Percentiles rank a stretch among this genome's conserved stretches.
These are phyloP conservation scores for Phaseolus lunatus DNA, from an alignment of 306 rosid species.

Conservation along the genomic window DNA sequence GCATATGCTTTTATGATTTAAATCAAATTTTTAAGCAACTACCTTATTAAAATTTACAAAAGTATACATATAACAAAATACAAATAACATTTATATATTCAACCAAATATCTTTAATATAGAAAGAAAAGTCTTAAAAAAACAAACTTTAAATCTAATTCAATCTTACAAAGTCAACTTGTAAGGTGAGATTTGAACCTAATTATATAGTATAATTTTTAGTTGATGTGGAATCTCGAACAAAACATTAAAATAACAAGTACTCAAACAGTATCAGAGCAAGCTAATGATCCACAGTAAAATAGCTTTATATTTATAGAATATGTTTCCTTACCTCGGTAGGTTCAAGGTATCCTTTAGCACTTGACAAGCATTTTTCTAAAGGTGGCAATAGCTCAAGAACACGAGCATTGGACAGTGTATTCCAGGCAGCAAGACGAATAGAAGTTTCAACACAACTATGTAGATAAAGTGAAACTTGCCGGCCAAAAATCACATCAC, in stretches of 20 bases:
- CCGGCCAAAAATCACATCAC: constrained; percentile 82
- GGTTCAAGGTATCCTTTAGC: constrained; percentile 89
- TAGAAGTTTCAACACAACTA: constrained; percentile 73
- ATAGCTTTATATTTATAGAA: not conserved
- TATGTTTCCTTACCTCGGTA: constrained; percentile 69
- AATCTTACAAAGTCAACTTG: too few relatives aligned
- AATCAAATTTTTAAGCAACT: constrained; percentile 24
- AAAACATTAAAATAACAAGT: not conserved
- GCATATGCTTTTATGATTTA: constrained; percentile 16
- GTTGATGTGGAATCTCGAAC: too few relatives aligned
- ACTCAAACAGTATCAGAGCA: not conserved
- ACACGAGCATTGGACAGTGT: constrained; percentile 72
- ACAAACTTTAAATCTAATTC: too few relatives aligned
- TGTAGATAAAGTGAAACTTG: constrained; percentile 90
- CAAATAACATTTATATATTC: constrained; percentile 10
- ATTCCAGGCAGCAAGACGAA: constrained; percentile 88
- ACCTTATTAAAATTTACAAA: constrained; percentile 29
- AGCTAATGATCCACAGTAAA: constrained; percentile 23
- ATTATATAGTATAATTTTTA: too few relatives aligned
- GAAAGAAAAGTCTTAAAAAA: not conserved
- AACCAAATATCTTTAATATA: not conserved
- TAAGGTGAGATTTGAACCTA: too few relatives aligned
- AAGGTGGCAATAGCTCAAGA: constrained; percentile 90
- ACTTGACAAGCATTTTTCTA: constrained; percentile 72
- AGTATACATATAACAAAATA: not conserved